Evolutionary conservation across 331 rosid genomes (phyloP).

Genomic region (Malus hybrid): DNA sequence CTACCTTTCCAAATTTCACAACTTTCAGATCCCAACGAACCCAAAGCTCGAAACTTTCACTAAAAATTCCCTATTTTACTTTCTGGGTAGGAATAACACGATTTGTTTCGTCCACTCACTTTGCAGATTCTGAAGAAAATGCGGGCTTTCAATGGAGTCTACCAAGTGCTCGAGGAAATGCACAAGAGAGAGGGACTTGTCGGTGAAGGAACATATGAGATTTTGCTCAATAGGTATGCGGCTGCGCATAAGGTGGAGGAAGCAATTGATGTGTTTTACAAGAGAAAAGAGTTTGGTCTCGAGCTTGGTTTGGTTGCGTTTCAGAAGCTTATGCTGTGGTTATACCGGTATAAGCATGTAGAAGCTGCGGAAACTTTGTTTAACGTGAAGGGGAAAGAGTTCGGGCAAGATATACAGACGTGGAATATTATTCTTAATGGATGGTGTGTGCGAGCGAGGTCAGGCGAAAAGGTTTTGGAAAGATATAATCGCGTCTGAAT

Average conservation of each 20-base stretch:
- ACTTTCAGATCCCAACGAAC: not conserved
- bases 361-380: conserved; percentile 71
- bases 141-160: conserved; percentile 36
- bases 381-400: conserved; percentile 28
- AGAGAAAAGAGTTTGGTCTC: conserved; percentile 43
- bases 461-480: conserved; percentile 80
- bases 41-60: not conserved
- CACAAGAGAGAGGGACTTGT: conserved; percentile 32
- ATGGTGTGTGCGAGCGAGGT: conserved; percentile 61
- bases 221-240: conserved; percentile 41
- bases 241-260: conserved; percentile 63
- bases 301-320: conserved; percentile 38
- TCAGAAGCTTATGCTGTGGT: conserved; percentile 56
- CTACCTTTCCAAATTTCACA: not conserved
- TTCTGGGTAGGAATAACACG: conserved; percentile 4
- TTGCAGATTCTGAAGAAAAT: conserved; percentile 9
- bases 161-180: conserved; percentile 74
- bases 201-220: conserved; percentile 28
- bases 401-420: conserved; percentile 43
- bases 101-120: conserved; percentile 18
- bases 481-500: conserved; percentile 46
- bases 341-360: conserved; percentile 63
- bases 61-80: not conserved
- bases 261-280: conserved; percentile 39
- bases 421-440: conserved; percentile 85